A percentile compares a stretch with the other conserved stretches of the same genome.
Conservation (phyloP, 2,329 filamentous ascomycete species). For the Clarireedia sp. region DNA sequence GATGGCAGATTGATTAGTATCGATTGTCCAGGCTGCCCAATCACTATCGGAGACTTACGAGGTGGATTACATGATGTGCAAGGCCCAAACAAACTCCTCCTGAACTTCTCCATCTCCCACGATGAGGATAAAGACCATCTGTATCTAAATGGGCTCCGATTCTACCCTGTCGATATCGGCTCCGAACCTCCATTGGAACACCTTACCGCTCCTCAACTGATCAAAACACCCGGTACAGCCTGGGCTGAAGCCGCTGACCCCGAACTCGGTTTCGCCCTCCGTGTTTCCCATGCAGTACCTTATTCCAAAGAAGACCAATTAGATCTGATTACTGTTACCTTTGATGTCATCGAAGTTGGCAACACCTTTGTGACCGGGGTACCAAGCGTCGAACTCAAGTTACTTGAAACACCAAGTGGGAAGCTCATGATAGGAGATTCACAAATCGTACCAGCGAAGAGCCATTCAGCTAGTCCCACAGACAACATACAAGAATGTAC, state of each 20-base stretch:
- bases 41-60: constrained; percentile 29
- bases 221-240: constrained; percentile 28
- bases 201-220: constrained; percentile 40
- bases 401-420: constrained; percentile 50
- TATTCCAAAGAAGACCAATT: constrained; percentile 44
- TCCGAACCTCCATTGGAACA: constrained; percentile 33
- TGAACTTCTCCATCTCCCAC: constrained; percentile 47
- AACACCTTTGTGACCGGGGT: constrained; percentile 46
- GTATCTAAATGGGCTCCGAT: constrained; percentile 50
- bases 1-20: constrained; percentile 39
- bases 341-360: constrained; percentile 54
- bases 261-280: constrained; percentile 22
- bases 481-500: constrained; percentile 32
- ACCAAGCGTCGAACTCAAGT: constrained; percentile 48
- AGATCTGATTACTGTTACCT: constrained; percentile 44
- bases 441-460: constrained; percentile 26
- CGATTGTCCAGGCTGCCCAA: constrained; percentile 47
- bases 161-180: constrained; percentile 42
- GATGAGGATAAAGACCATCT: constrained; percentile 38
- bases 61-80: constrained; percentile 21
- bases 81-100: constrained; percentile 33
- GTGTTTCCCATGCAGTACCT: constrained; percentile 32
- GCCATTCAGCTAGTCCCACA: constrained; percentile 19
- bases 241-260: constrained; percentile 23
- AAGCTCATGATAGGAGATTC: constrained; percentile 48